phyloP scores from a whole-genome alignment of 345 rosid genomes.

The Excoecaria cochinchinensis region DNA sequence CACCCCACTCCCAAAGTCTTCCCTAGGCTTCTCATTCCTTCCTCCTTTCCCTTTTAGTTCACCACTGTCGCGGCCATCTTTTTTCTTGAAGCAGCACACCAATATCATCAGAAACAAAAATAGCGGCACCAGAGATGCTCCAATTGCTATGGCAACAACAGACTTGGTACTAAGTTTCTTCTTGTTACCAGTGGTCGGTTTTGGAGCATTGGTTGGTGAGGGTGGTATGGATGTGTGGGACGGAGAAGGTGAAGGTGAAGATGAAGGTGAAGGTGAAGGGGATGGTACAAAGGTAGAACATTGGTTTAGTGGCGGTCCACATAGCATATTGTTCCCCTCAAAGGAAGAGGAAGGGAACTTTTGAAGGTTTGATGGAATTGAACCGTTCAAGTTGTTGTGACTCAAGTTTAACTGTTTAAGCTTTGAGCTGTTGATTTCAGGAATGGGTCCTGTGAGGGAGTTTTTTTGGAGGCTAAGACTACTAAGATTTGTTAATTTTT shows the following conservation, averaged over 20 bases:
- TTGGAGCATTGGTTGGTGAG: slow-evolving; percentile 27
- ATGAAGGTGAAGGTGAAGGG: slow-evolving; percentile 42
- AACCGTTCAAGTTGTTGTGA: slow-evolving; percentile 69
- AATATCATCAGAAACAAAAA: slow-evolving; percentile 44
- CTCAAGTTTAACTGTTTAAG: slow-evolving; percentile 72
- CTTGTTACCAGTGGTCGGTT: slow-evolving; percentile 28
- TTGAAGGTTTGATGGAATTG: slow-evolving; percentile 62
- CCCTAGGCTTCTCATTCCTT: slow-evolving; percentile 57
- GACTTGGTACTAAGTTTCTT: slow-evolving; percentile 50
- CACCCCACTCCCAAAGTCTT: slow-evolving; percentile 91
- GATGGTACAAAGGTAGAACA: slow-evolving; percentile 48
- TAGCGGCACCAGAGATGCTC: slow-evolving; percentile 49
- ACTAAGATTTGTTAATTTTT: slow-evolving; percentile 52
- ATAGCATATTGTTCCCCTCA: slow-evolving; percentile 59
- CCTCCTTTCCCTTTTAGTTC: slow-evolving; percentile 50
- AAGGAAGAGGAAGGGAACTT: slow-evolving; percentile 71
- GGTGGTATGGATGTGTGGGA: slow-evolving; percentile 26
- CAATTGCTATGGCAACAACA: slow-evolving; percentile 64
- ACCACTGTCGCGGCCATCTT: slow-evolving; percentile 31
- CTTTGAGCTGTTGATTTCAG: slow-evolving; percentile 47
- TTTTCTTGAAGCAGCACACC: slow-evolving; percentile 62
- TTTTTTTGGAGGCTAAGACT: slow-evolving; percentile 68
- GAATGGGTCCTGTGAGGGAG: slow-evolving; percentile 63
- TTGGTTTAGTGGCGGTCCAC: slow-evolving; percentile 63
- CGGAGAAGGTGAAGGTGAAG: slow-evolving; percentile 21